Percentiles rank a stretch among this genome's conserved stretches.
Conservation (phyloP, 2,329 filamentous ascomycete species). For the Colletotrichum horii region DNA sequence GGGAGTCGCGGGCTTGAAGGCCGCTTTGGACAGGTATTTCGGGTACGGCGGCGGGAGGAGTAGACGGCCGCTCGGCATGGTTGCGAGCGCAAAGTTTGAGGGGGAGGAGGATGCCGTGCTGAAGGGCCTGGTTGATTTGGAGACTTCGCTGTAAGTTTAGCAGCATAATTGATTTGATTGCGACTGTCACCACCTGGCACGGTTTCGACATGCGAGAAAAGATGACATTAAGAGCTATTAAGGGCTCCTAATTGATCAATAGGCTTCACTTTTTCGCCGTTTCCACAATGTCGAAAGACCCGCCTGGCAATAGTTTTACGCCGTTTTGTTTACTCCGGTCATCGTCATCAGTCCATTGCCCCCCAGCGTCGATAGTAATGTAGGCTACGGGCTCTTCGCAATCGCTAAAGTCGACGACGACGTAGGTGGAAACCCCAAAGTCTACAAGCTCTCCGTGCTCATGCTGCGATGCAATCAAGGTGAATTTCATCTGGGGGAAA, state of each 20-base stretch:
- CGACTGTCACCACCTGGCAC: neutral
- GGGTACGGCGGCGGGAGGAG: slow-evolving; percentile 26
- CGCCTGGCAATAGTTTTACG: neutral
- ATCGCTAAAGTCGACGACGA: too few species aligned
- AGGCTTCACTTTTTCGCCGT: too few species aligned
- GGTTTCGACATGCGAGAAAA: neutral
- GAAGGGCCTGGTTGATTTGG: slow-evolving; percentile 24
- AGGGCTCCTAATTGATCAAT: too few species aligned
- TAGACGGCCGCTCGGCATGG: slow-evolving; percentile 28
- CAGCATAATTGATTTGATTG: neutral
- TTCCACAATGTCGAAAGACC: too few species aligned
- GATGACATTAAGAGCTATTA: neutral
- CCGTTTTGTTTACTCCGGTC: neutral
- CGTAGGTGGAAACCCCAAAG: too few species aligned
- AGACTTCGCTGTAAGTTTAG: slow-evolving; percentile 21
- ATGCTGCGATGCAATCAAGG: too few species aligned
- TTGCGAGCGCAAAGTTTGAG: slow-evolving; percentile 25
- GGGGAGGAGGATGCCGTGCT: slow-evolving; percentile 25
- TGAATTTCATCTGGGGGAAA: too few species aligned
- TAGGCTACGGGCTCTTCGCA: too few species aligned
- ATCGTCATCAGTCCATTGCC: neutral
- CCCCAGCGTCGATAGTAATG: neutral
- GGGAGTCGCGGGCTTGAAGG: slow-evolving; percentile 32
- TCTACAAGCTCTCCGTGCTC: too few species aligned
- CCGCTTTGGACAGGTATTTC: slow-evolving; percentile 26